Conservation (phyloP, 768 basidiomycete species). For the Collybiopsis confluens region DNA sequence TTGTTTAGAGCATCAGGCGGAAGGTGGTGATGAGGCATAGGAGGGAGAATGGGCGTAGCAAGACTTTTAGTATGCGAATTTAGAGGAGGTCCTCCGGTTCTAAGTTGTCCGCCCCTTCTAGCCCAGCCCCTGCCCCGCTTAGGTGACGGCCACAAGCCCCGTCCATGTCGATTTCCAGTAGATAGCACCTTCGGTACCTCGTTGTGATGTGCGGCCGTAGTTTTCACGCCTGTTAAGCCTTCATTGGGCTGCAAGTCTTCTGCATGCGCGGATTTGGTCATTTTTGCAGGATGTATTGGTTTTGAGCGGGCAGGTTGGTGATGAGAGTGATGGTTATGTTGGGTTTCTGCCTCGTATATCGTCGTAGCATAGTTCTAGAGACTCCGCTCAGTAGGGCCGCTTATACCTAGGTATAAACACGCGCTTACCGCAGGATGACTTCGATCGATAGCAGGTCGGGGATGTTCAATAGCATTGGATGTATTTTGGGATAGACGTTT, state of each 20-base stretch:
- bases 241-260: slow-evolving; percentile 3
- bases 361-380: no score
- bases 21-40: no score
- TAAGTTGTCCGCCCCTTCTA: background rate
- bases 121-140: background rate
- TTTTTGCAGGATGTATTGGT: background rate
- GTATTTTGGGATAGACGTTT: no score
- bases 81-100: background rate
- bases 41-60: slow-evolving; percentile 1
- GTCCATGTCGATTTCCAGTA: background rate
- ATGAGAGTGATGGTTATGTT: no score
- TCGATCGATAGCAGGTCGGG: no score
- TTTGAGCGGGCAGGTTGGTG: no score
- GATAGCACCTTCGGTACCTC: background rate
- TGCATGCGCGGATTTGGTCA: background rate
- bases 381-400: no score
- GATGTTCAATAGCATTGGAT: no score
- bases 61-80: no score
- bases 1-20: background rate
- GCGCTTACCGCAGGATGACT: no score
- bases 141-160: background rate
- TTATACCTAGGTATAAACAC: no score
- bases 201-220: background rate
- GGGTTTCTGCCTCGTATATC: no score
- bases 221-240: background rate